phyloP scores from a whole-genome alignment of 1,139 yeast species.

The Geotrichum siamense region DNA sequence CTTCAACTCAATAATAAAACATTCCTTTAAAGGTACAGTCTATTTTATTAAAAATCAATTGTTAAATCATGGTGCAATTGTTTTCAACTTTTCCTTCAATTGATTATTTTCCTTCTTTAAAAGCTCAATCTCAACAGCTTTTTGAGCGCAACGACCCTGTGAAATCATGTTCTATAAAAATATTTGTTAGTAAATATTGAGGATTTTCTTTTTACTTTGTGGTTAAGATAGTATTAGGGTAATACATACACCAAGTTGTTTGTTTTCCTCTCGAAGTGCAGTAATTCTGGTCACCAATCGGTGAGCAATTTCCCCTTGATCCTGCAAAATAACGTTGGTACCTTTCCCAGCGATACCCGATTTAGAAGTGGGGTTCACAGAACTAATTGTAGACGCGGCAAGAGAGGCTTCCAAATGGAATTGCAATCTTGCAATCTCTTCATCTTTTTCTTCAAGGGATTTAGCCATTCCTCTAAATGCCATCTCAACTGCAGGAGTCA shows the following conservation, averaged over 20 bases:
- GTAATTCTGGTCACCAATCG: slow-evolving; percentile 60
- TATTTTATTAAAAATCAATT: not conserved
- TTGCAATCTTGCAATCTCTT: slow-evolving; percentile 55
- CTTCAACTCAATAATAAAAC: not conserved
- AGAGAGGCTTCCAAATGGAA: slow-evolving; percentile 56
- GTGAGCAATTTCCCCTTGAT: slow-evolving; percentile 72
- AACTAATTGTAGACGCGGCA: slow-evolving; percentile 35
- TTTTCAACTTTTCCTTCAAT: slow-evolving; percentile 6
- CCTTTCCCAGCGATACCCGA: slow-evolving; percentile 7
- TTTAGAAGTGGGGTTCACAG: slow-evolving; percentile 1
- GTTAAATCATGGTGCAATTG: not conserved
- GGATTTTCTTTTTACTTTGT: not conserved
- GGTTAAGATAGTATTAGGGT: no score
- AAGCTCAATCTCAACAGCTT: slow-evolving; percentile 8
- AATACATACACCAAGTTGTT: slow-evolving; percentile 44
- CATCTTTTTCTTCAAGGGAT: slow-evolving; percentile 45
- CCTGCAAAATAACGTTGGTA: slow-evolving; percentile 28
- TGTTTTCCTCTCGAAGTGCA: slow-evolving; percentile 62
- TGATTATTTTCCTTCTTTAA: slow-evolving; percentile 10
- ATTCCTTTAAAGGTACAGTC: no score
- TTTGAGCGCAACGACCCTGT: slow-evolving; percentile 12
- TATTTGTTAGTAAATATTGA: not conserved
- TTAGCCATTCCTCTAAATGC: slow-evolving; percentile 44
- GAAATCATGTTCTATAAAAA: slow-evolving; percentile 8
- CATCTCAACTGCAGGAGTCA: slow-evolving; percentile 25